phyloP scores from a whole-genome alignment of 192 early-diverging fungal genomes.

The Mortierella alpina region DNA sequence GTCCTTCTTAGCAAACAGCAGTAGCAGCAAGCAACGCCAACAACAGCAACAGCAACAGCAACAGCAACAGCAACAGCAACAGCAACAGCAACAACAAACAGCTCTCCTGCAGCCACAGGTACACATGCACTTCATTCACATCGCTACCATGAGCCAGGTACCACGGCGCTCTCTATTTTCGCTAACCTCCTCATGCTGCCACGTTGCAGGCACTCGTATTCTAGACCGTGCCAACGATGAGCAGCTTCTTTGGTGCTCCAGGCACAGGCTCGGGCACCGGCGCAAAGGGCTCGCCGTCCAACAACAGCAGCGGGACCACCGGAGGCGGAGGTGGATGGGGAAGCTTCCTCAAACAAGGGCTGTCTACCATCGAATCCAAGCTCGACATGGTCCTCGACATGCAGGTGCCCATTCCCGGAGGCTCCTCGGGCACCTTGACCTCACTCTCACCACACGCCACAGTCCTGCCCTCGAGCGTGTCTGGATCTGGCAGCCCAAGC shows the following conservation, averaged over 20 bases:
- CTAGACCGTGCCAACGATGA: slow-evolving; percentile 10
- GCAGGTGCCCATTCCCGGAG: slow-evolving; percentile 54
- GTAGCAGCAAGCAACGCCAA: too few species aligned
- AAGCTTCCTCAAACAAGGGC: slow-evolving; percentile 77
- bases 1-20: too few species aligned
- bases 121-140: too few species aligned
- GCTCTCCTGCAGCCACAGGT: too few species aligned
- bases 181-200: too few species aligned
- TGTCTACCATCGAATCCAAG: slow-evolving; percentile 78
- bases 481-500: slow-evolving; percentile 1
- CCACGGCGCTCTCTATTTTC: not conserved
- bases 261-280: slow-evolving; percentile 22
- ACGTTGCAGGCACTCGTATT: too few species aligned
- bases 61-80: too few species aligned
- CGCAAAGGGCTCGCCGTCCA: slow-evolving; percentile 23
- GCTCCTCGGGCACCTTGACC: slow-evolving; percentile 18
- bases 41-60: too few species aligned
- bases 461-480: slow-evolving; percentile 20
- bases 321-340: slow-evolving; percentile 60
- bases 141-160: too few species aligned
- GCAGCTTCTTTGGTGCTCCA: slow-evolving; percentile 37
- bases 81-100: too few species aligned
- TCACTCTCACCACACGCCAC: slow-evolving; percentile 35
- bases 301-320: not conserved
- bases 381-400: slow-evolving; percentile 81